phyloP scores from a whole-genome alignment of 2,329 filamentous ascomycete genomes.

The Fusarium tuaranense region DNA sequence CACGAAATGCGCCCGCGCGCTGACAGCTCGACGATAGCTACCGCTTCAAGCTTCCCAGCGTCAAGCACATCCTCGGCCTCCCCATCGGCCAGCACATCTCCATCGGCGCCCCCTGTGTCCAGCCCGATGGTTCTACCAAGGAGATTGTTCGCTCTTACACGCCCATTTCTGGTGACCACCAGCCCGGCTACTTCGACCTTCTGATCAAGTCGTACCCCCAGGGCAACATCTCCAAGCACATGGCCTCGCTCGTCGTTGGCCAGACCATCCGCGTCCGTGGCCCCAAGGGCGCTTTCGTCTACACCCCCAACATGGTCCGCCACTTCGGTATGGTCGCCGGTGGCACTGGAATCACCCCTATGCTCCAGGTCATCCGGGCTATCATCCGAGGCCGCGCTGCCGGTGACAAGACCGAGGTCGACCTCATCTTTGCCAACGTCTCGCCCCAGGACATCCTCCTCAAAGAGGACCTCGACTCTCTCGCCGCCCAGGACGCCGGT shows the following conservation, averaged over 20 bases:
- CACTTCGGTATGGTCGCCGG: slow-evolving; percentile 99
- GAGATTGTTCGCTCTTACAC: slow-evolving; percentile 94
- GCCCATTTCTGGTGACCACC: slow-evolving; percentile 88
- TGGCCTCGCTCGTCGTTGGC: slow-evolving; percentile 85
- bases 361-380: slow-evolving; percentile 95
- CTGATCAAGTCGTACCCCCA: slow-evolving; percentile 98
- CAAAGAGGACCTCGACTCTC: slow-evolving; percentile 87
- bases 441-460: slow-evolving; percentile 92
- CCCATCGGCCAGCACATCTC: slow-evolving; percentile 99
- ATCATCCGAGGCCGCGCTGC: slow-evolving; percentile 83
- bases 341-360: slow-evolving; percentile 97
- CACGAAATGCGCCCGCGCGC: neutral
- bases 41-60: slow-evolving; percentile 86
- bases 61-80: slow-evolving; percentile 87
- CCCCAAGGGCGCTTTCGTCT: slow-evolving; percentile 98
- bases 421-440: slow-evolving; percentile 97
- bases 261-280: slow-evolving; percentile 91
- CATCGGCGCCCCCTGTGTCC: slow-evolving; percentile 80
- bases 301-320: slow-evolving; percentile 95
- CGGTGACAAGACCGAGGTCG: slow-evolving; percentile 88
- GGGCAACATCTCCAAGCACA: slow-evolving; percentile 95
- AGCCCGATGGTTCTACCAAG: slow-evolving; percentile 78
- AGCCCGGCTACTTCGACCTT: slow-evolving; percentile 93
- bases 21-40: slow-evolving; percentile 68
- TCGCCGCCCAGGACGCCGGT: slow-evolving; percentile 80